Evolutionary conservation across 768 basidiomycete genomes (phyloP).

Genomic region (Dentipellis fragilis): DNA sequence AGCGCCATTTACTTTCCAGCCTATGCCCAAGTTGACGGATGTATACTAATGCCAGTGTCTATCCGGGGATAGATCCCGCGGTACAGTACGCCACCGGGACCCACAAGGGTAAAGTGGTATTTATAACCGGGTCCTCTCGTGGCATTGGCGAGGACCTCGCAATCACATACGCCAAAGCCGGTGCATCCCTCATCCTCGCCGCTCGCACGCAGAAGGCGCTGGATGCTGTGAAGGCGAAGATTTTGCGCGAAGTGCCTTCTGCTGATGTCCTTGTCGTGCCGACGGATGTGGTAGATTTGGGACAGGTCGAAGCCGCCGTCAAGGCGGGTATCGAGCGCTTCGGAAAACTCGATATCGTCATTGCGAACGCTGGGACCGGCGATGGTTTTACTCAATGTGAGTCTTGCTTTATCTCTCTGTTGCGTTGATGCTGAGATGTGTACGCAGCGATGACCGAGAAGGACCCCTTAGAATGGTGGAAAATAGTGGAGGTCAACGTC

Average conservation of each 20-base stretch:
- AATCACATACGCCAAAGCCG: constrained; percentile 8
- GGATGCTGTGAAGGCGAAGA: neutral
- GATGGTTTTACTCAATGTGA: neutral
- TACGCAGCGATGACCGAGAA: neutral
- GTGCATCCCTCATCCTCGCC: constrained; percentile 11
- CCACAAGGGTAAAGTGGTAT: constrained; percentile 7
- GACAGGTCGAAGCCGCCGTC: neutral
- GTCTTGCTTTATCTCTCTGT: neutral
- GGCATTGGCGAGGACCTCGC: constrained; percentile 13
- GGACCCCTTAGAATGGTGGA: constrained; percentile 6
- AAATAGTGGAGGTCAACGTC: constrained; percentile 3
- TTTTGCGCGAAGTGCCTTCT: neutral
- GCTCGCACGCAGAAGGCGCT: constrained; percentile 1
- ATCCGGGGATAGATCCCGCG: constrained; percentile 1
- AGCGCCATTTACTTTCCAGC: too few species aligned
- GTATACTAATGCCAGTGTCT: neutral
- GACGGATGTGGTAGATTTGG: constrained; percentile 2
- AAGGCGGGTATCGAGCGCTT: neutral
- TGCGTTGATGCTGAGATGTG: neutral
- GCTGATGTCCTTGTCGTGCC: neutral
- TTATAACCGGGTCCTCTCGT: constrained; percentile 15
- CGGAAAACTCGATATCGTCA: constrained; percentile 3
- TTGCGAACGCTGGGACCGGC: neutral
- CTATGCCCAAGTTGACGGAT: too few species aligned
- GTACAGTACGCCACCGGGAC: constrained; percentile 1